Evolutionary conservation across 352 stramenopile species (phyloP), one percentile per base, ranked within the genome.

Genomic region (Globisporangium polare): DNA sequence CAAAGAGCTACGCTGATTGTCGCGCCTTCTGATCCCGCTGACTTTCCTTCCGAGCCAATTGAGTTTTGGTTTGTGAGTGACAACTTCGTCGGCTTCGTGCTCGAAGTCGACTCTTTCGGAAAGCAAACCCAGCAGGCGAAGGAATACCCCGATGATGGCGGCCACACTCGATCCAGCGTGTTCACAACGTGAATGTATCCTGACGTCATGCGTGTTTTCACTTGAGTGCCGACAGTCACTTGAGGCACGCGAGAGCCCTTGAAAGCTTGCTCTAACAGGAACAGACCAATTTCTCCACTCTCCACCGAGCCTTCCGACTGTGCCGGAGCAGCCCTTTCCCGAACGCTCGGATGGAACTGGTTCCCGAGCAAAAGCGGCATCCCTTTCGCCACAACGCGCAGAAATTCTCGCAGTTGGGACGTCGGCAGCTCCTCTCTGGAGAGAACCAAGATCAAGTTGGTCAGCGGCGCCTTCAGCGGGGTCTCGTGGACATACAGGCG

Each of bases 121-220:
- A 94, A 86, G 13, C 73, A 67, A 1, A 91, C 50, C 85, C 85
- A 94, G 39, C 79, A 92, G 2, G 79, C 79, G 66, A 92, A 90
- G 0, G 80, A 89, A 51, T 92, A 94, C 12, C 83, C 85, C 33
- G 77, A 88, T 35, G 76, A 68, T 18, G 85, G 78, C 27, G 85
- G 85, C 85, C 85, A 94, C 10, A 75, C 37, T 31, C 77, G 77
- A 61, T 91, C 83, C 9, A 53, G 53, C 53, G 63, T 78, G 45
- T 87, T 89, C 15, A 88, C 73, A 55, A 90, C 66, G 42, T 90
- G 80, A 20, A 90, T 67, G 35, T 91, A 91, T 31, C 75, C 70
- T 12, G 78, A 83, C 33, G 75, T 78, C 68, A 85, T 80, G 18
- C 62, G 71, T 7, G 67, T 63, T 47, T 69, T 68, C 29, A 84